phyloP scores from a whole-genome alignment of 768 basidiomycete genomes.

The Nidula microcarpa region DNA sequence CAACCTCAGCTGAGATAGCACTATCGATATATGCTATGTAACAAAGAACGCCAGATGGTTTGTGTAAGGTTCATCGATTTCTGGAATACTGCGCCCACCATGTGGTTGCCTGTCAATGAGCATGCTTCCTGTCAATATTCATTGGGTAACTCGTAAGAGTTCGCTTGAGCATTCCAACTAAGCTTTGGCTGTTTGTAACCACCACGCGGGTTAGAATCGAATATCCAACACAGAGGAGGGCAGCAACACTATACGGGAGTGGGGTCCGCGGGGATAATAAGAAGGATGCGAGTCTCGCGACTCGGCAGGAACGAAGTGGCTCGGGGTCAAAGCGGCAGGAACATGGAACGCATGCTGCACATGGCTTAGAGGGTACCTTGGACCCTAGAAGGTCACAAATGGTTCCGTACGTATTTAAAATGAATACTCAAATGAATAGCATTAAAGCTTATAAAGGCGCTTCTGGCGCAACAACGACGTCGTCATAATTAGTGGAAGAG shows the following conservation, averaged over 20 bases:
- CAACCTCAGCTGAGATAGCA: too few relatives aligned
- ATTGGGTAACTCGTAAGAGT: too few relatives aligned
- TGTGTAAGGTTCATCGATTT: not conserved
- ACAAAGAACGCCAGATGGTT: too few relatives aligned
- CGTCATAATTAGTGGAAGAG: too few relatives aligned
- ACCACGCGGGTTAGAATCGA: too few relatives aligned
- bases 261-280: not conserved
- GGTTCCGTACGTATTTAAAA: not conserved
- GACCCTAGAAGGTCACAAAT: not conserved
- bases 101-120: not conserved
- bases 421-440: not conserved
- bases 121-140: not conserved
- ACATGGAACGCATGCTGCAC: not conserved
- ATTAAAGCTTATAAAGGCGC: too few relatives aligned
- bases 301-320: not conserved
- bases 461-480: too few relatives aligned
- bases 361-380: not conserved
- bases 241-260: too few relatives aligned
- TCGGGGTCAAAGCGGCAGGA: not conserved
- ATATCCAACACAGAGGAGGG: too few relatives aligned
- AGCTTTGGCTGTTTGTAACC: too few relatives aligned
- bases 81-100: not conserved
- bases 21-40: too few relatives aligned
- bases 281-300: not conserved
- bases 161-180: too few relatives aligned